These are phyloP conservation scores for Picea sitchensis DNA, from an alignment of 75 land plant species.

Conservation along the genomic window DNA sequence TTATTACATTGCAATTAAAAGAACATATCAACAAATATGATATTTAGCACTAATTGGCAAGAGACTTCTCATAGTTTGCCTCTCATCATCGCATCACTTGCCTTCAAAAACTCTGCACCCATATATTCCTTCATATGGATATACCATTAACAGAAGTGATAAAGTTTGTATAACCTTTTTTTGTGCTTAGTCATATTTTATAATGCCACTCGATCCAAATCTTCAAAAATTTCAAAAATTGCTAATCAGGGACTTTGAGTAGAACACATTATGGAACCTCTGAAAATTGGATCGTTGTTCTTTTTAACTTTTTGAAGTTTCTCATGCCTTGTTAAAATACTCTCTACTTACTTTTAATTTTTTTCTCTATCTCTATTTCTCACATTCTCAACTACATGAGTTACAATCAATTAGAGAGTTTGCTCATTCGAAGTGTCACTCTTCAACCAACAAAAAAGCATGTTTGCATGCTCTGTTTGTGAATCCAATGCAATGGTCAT, in stretches of 20 bases:
- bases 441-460: not conserved
- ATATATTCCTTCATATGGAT: no score
- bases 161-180: conserved; percentile 47
- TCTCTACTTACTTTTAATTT: conserved; percentile 26
- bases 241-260: no score
- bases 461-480: not conserved
- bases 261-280: conserved; percentile 33
- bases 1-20: no score
- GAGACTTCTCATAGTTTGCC: no score
- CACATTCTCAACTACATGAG: conserved; percentile 76
- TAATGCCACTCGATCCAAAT: conserved; percentile 1
- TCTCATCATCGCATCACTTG: no score
- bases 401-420: conserved; percentile 26
- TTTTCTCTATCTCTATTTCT: conserved; percentile 46
- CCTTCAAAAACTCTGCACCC: no score
- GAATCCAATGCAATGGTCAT: not conserved
- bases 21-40: no score
- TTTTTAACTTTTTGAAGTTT: conserved; percentile 17
- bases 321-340: conserved; percentile 32
- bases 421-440: conserved; percentile 3
- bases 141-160: conserved; percentile 52
- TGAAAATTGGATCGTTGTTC: conserved; percentile 34
- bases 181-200: not conserved
- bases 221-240: conserved; percentile 24
- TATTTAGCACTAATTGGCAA: no score